Base-by-base conservation (phyloP, 768 basidiomycete species). In the Mycena filopes region DNA sequence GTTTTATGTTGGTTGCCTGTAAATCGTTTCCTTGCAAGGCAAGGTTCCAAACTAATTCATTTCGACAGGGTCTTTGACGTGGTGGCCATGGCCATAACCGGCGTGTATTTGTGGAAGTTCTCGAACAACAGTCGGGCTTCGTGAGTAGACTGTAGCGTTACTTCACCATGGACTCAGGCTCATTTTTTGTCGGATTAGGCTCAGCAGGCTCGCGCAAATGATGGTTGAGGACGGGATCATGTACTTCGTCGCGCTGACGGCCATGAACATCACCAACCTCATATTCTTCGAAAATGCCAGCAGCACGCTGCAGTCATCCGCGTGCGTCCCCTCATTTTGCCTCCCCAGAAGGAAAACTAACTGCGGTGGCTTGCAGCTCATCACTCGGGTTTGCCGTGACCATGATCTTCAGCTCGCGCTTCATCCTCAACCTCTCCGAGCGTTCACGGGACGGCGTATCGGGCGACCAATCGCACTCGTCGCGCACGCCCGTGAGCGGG, bases 361-460 rank as follows among this genome's bases (percentile, higher is more conserved):
- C 11, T 23, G 40, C 41, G 28, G 26, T 13, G 15, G 26, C n/a
- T 33, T 3, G 18, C 25, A 43, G 23, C 23, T 20, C 40, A 15
- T 23, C 58, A 1, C 65, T 60, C 46, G 65, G 65, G 9, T 38
- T 61, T 8, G 65, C 60, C 15, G 28, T 43, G 20, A 66, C 65
- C 26, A 66, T 66, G 65, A 67, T 63, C 21, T 67, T 67, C 55
- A 67, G 66, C 38, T 15, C 48, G n/a, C 51, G 66, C 9, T 67
- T 67, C 56, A 54, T 67, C 49, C 55, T 67, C 29, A 67, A 67
- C 46, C 61, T 67, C 18, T 67, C 66, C n/a, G 63, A 65, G 45
- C 63, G 45, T n/a, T 12, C 15, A 4, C 56, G 56, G 26, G 63
- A 65, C 29, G 63, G 63, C 42, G 21, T 50, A 23, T 65, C 63